phyloP scores from a whole-genome alignment of 805 yeast genomes.

The Phaffomyces thermotolerans region DNA sequence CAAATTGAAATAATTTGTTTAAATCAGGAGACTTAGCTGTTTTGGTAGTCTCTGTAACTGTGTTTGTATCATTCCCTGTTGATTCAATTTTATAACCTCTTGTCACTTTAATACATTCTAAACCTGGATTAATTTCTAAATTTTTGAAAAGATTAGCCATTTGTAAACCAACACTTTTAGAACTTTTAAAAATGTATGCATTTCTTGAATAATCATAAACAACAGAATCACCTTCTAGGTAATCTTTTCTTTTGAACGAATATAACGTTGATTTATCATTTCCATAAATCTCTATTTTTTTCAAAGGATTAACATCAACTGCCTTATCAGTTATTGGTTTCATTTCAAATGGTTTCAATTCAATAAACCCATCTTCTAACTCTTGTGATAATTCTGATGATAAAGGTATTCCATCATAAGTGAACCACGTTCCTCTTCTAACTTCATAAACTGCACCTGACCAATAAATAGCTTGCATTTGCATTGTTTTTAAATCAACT shows the following conservation, averaged over 20 bases:
- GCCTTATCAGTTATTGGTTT: slow-evolving; percentile 2
- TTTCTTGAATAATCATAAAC: slow-evolving; percentile 30
- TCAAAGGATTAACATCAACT: slow-evolving; percentile 12
- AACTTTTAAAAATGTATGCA: slow-evolving; percentile 42
- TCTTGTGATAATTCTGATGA: slow-evolving; percentile 40
- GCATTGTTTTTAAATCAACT: slow-evolving; percentile 52
- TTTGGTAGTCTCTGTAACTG: not conserved
- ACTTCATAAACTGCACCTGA: slow-evolving; percentile 80
- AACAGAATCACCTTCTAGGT: slow-evolving; percentile 30
- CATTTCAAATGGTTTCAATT: slow-evolving; percentile 30
- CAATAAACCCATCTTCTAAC: slow-evolving; percentile 49
- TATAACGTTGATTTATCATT: slow-evolving; percentile 10
- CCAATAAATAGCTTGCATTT: slow-evolving; percentile 74
- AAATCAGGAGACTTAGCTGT: not conserved
- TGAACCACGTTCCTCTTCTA: slow-evolving; percentile 82
- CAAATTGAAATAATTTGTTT: slow-evolving; percentile 16
- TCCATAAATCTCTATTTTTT: slow-evolving; percentile 2
- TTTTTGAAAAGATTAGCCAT: slow-evolving; percentile 28
- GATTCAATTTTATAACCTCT: slow-evolving; percentile 37
- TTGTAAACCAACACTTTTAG: slow-evolving; percentile 35
- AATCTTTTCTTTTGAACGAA: slow-evolving; percentile 5
- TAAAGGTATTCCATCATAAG: slow-evolving; percentile 49
- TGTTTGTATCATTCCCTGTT: not conserved
- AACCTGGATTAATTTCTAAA: slow-evolving; percentile 14
- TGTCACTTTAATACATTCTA: slow-evolving; percentile 28